Evolutionary conservation across 1,284 basidiomycete genomes (phyloP), one percentile per base, ranked within the genome.

Genomic region (Ustilago hordei): DNA sequence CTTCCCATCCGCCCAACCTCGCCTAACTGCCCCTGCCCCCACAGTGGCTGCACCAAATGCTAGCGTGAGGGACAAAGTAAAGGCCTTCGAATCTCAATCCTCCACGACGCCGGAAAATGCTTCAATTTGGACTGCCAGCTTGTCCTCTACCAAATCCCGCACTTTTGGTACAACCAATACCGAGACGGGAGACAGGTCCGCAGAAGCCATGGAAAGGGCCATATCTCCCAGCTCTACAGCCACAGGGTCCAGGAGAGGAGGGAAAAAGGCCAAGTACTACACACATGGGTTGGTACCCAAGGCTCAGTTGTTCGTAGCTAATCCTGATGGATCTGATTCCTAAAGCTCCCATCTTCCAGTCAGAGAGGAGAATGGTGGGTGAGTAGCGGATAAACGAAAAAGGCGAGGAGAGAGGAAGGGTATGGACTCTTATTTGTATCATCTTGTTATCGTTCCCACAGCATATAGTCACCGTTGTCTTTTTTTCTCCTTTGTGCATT

Each of bases 231-330:
- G 52, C 52, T 54, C 52, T 15, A 54, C 52, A 19, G 48, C 48
- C 15, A 32, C 48, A 17, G 12, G 48, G 4, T 50, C 48, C 4
- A 50, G 48, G 41, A 41, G 28, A 57, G 41, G 58, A 12, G 58
- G n/a, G 11, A 48, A 48, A 45, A 59, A 59, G 13, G 39, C 39
- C 1, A 57, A 45, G 12, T 45, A 55, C 13, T 41, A 55, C 32
- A 50, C 19, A 2, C 77, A 78, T 48, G 79, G 76, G 0, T 59
- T 83, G 34, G 81, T 64, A 7, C 81, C 80, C 12, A 81, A 76
- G 39, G 55, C 80, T 4, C 78, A 81, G 52, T 60, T 83, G 8
- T 82, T 78, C 34, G 77, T 83, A 1, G 82, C 82, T n/a, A 82
- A 82, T 47, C 81, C 81, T 0, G 81, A 83, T 52, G 48, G 48